Evolutionary conservation across 2,329 filamentous ascomycete genomes (phyloP).

Genomic region (Calonectria montana): DNA sequence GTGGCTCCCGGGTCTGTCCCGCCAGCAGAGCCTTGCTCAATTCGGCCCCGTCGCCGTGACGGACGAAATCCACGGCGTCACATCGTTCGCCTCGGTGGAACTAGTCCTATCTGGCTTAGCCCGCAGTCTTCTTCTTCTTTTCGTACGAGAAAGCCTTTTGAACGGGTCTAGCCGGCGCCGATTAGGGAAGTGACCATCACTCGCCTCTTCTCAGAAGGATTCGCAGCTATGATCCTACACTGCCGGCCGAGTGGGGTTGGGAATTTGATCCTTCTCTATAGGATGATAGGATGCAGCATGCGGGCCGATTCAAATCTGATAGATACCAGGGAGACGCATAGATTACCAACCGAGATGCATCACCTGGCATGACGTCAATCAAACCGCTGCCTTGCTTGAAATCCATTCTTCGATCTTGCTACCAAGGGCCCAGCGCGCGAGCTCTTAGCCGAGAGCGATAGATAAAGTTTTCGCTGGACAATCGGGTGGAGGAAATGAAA

Average conservation of each 20-base stretch:
- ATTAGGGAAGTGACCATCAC: neutral
- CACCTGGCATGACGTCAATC: too few relatives aligned
- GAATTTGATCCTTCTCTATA: neutral
- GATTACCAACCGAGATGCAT: too few relatives aligned
- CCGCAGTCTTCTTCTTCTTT: neutral
- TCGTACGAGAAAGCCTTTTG: constrained; percentile 1
- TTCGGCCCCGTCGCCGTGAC: neutral
- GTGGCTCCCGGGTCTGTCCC: neutral
- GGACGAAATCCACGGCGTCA: constrained; percentile 4
- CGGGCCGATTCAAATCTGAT: too few relatives aligned
- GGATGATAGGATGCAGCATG: too few relatives aligned
- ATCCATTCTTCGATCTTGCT: neutral
- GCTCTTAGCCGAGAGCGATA: neutral
- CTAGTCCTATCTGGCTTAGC: neutral
- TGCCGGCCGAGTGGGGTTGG: neutral
- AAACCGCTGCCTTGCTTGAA: too few relatives aligned
- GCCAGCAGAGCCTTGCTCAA: neutral
- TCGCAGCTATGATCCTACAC: neutral
- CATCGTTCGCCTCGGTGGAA: neutral
- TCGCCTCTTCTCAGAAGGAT: neutral
- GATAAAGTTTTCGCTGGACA: neutral
- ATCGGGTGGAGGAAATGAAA: neutral
- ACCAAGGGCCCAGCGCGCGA: neutral
- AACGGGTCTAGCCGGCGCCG: neutral
- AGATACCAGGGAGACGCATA: too few relatives aligned